Evolutionary conservation across 2,329 filamentous ascomycete species (phyloP).

Genomic region (Fragosphaeria purpurea): DNA sequence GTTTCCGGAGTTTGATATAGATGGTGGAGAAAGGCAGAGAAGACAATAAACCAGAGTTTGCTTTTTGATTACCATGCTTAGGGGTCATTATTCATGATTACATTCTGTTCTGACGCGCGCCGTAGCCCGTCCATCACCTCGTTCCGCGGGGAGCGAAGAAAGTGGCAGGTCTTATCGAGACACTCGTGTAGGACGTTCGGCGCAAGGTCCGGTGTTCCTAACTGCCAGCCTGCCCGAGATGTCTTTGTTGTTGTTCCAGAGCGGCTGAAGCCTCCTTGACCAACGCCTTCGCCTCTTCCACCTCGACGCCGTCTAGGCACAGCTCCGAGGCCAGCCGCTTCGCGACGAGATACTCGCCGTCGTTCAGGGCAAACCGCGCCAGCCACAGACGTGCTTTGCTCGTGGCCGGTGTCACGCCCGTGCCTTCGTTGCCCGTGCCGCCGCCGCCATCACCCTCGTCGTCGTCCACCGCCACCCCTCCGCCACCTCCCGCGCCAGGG

Average conservation of each 20-base stretch:
- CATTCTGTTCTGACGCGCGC: too few relatives aligned
- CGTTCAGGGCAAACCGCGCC: constrained; percentile 67
- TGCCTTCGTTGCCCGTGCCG: constrained; percentile 39
- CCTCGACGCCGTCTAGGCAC: constrained; percentile 90
- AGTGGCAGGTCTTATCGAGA: neutral
- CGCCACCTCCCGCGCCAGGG: constrained; percentile 12
- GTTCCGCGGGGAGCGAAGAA: neutral
- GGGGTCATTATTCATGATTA: too few relatives aligned
- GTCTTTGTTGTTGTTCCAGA: too few relatives aligned
- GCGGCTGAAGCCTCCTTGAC: constrained; percentile 58
- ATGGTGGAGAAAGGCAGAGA: too few relatives aligned
- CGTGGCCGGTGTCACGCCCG: constrained; percentile 83
- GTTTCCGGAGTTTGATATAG: too few relatives aligned
- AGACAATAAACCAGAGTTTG: too few relatives aligned
- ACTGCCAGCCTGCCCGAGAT: neutral
- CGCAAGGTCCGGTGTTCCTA: neutral
- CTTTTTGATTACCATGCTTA: too few relatives aligned
- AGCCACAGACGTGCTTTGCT: constrained; percentile 92
- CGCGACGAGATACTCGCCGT: constrained; percentile 64
- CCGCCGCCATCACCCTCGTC: constrained; percentile 25
- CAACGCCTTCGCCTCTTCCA: constrained; percentile 92
- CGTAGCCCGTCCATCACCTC: too few relatives aligned
- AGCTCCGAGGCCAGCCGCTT: constrained; percentile 79
- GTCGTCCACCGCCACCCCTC: constrained; percentile 28
- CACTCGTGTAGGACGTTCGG: neutral